Percentiles rank a stretch among this genome's conserved stretches.
phyloP scores from a whole-genome alignment of 495 filamentous ascomycete species.

The Bacidia rubella region DNA sequence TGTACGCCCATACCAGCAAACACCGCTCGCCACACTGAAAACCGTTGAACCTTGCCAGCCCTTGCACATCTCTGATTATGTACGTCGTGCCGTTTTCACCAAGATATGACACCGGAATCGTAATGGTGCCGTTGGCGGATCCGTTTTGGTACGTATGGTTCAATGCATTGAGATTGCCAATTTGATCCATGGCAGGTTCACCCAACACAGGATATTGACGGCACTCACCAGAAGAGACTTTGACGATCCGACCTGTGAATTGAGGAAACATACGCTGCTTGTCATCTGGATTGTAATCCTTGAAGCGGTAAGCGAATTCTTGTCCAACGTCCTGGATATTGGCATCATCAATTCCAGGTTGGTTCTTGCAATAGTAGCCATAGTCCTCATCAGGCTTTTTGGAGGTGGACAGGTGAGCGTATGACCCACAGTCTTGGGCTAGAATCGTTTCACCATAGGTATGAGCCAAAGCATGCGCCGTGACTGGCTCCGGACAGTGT shows the following conservation, averaged over 20 bases:
- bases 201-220: neutral
- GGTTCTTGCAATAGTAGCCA: neutral
- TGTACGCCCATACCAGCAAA: slow-evolving; percentile 12
- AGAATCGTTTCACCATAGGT: slow-evolving; percentile 2
- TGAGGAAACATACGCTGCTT: slow-evolving; percentile 4
- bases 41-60: slow-evolving; percentile 5
- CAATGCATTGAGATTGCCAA: neutral
- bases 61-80: slow-evolving; percentile 6
- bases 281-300: slow-evolving; percentile 12
- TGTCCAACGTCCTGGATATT: slow-evolving; percentile 4
- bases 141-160: neutral
- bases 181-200: neutral
- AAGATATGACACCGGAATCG: slow-evolving; percentile 2
- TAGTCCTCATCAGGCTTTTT: neutral
- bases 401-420: neutral
- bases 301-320: slow-evolving; percentile 15
- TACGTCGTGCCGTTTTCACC: slow-evolving; percentile 13
- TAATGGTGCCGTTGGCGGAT: slow-evolving; percentile 5
- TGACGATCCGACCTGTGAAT: slow-evolving; percentile 11
- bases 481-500: neutral
- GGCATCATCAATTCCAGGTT: neutral
- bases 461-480: neutral
- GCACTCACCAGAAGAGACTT: slow-evolving; percentile 8
- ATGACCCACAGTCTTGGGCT: neutral
- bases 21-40: slow-evolving; percentile 14